Evolutionary conservation across 2,329 filamentous ascomycete species (phyloP), one percentile per base, ranked within the genome.

Genomic region (Aspergillus pseudoterreus): DNA sequence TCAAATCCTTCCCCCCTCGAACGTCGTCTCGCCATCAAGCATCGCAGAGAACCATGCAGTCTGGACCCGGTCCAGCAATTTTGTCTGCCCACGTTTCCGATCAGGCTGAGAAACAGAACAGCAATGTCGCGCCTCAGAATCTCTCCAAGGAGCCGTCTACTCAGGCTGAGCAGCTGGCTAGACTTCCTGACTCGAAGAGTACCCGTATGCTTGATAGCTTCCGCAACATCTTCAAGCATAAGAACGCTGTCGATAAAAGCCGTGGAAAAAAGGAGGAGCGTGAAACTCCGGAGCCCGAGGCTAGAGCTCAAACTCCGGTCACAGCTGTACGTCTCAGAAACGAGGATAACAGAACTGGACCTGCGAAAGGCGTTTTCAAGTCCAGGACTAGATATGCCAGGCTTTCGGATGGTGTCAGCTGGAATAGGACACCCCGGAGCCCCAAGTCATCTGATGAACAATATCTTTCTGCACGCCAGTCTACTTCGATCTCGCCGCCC

Each of bases 161-260:
- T 6, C 45, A 46, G 19, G 32, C 22, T 10, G 27, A 14, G 17
- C 27, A 36, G 14, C 45, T 30, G 38, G 14, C 35, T 19, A 53
- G 21, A 21, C 17, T 53, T 9, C 49, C 53, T n/a, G 56, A 57
- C 9, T 52, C 58, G 1, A 53, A 43, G 27, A 54, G 55, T 43
- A 57, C 33, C 15, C 49, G 56, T 12, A 53, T 55, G 30, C 32
- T 57, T 12, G 60, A 47, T 21, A 54, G 57, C 21, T 52, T 63
- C 43, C 60, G 58, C 4, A 59, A 50, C 45, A 62, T 63, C 2
- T 58, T 62, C 48, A 60, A 57, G 36, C 33, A 47, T 33, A 55
- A 53, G 19, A 32, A 32, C 8, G 19, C 39, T 14, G 14, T 41
- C 9, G 54, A 57, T 4, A 58, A 57, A 17, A 45, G 21, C 15